phyloP scores from a whole-genome alignment of 306 rosid genomes.

The Leucaena leucocephala region DNA sequence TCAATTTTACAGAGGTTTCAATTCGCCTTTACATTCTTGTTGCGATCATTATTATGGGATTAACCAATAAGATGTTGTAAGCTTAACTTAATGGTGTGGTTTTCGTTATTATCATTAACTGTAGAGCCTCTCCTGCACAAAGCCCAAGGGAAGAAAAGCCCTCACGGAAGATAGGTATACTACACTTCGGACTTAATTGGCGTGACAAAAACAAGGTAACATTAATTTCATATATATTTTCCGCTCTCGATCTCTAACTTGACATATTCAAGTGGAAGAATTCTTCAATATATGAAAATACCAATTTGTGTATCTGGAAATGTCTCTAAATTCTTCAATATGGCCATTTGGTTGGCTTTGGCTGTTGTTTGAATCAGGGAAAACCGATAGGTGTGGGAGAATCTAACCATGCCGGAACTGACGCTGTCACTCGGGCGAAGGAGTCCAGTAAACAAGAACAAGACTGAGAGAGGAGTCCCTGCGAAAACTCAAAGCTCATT shows the following conservation, averaged over 20 bases:
- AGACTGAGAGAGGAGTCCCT: constrained; percentile 33
- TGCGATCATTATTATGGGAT: constrained; percentile 25
- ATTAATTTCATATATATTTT: neutral
- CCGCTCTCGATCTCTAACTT: neutral
- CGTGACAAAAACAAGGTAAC: constrained; percentile 84
- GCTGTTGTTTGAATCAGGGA: constrained; percentile 41
- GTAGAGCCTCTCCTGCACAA: constrained; percentile 50
- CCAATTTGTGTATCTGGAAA: neutral
- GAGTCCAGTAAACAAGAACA: constrained; percentile 43
- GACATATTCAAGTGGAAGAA: constrained; percentile 15
- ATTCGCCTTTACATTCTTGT: neutral
- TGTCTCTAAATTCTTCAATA: constrained; percentile 13
- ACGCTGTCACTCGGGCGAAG: constrained; percentile 33
- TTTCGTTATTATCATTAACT: constrained; percentile 17
- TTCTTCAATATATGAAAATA: neutral
- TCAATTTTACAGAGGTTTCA: too few relatives aligned
- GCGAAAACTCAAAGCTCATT: neutral
- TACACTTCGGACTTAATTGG: constrained; percentile 84
- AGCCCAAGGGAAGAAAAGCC: constrained; percentile 49
- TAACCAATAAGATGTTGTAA: constrained; percentile 22
- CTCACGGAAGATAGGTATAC: constrained; percentile 59
- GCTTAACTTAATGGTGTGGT: constrained; percentile 10
- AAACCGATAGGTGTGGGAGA: constrained; percentile 38
- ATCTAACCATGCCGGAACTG: constrained; percentile 34
- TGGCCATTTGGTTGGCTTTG: constrained; percentile 23